Evolutionary conservation across 495 filamentous ascomycete species (phyloP), one percentile per base, ranked within the genome.

Genomic region (Diplogelasinospora grovesii): DNA sequence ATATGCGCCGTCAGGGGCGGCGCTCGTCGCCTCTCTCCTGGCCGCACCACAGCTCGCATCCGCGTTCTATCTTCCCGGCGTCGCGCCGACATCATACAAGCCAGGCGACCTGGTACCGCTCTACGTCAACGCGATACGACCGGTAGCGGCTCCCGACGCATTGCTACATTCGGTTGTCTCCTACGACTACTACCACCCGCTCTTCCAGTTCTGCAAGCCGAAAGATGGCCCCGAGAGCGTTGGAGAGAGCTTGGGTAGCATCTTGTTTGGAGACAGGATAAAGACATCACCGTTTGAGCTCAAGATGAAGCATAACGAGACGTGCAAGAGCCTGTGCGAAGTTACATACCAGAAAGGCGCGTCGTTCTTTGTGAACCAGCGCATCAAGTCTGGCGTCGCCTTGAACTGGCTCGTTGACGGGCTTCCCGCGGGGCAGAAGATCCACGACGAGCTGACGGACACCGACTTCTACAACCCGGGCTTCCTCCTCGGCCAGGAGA

Each of bases 391-490:
- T 53, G 82, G 79, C 19, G 93, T 88, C 60, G 85, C 89, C 52
- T 69, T 96, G 56, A 95, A 98, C 65, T 96, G 89, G 88, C 64
- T 97, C 36, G 78, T 97, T 6, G 92, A 98, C 60, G 92, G 93
- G 8, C 69, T 98, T 28, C 92, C 92, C 2, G 92, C 86, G 4
- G 93, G 86, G 18, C 84, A 92, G 52, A 64, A 80, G 48, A 80
- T 83, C 43, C 59, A 67, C 15, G 92, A 95, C 54, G 64, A 75
- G n/a, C 68, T 79, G 27, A 88, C 86, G 15, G 69, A 78, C 18
- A 75, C 77, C 9, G 70, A 81, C 27, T 92, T 89, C 54, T 93
- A 93, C 59, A 86, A 76, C 49, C 88, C 13, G 88, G 39, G 92
- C 3, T 98, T 98, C 61, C 71, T 83, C 25, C 69, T 98, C 44